Evolutionary conservation across 208 protist species (phyloP).

Genomic region (Wallacemonas sp.): DNA sequence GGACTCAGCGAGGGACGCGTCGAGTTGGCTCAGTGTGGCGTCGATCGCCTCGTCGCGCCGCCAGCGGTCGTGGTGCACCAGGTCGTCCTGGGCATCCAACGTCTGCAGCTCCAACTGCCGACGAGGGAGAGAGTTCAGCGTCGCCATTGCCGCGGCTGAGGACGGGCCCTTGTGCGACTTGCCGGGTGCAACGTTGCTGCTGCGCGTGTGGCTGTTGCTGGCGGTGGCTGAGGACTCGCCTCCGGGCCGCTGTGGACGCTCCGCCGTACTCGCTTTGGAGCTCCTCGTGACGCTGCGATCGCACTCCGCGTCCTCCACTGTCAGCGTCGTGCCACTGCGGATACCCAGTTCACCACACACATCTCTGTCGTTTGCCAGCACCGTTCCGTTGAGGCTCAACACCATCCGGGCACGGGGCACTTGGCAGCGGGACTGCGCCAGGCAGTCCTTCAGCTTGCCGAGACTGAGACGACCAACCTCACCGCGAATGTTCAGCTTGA

Average conservation of each 20-base stretch:
- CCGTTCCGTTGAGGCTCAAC: conserved; percentile 59
- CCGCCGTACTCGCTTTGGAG: too few species aligned
- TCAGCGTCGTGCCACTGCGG: conserved; percentile 51
- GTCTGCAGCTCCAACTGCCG: conserved; percentile 69
- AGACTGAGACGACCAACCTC: conserved; percentile 53
- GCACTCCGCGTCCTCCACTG: conserved; percentile 32
- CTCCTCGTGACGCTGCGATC: not conserved
- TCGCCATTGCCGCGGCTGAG: not conserved
- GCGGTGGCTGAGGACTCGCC: not conserved
- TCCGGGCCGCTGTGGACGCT: too few species aligned
- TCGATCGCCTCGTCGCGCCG: conserved; percentile 32
- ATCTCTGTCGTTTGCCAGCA: conserved; percentile 42
- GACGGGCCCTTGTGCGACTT: not conserved
- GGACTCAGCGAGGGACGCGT: conserved; percentile 36
- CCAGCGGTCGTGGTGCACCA: conserved; percentile 30
- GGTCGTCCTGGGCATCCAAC: conserved; percentile 49
- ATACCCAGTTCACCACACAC: conserved; percentile 61
- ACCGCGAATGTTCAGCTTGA: conserved; percentile 53
- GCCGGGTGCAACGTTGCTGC: not conserved
- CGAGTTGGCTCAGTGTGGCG: conserved; percentile 33
- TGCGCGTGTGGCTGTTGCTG: not conserved
- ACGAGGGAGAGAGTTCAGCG: conserved; percentile 32
- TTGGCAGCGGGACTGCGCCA: conserved; percentile 46
- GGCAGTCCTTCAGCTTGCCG: conserved; percentile 70
- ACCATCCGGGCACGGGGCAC: conserved; percentile 45